Base-by-base conservation (phyloP, 129 eudicot species). In the Kitagawia praeruptora region DNA sequence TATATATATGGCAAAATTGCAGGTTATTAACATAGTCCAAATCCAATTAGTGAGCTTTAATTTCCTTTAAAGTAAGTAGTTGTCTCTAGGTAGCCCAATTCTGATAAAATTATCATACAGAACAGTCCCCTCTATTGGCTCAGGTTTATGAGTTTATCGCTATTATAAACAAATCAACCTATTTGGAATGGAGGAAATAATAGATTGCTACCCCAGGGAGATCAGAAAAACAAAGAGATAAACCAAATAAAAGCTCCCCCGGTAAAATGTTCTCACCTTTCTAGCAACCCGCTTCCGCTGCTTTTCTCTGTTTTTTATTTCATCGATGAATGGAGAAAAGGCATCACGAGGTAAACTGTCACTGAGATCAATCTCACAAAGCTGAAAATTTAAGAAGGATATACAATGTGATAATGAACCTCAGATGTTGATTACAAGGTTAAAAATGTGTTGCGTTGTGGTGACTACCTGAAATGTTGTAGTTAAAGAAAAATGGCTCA, bases 401-500 rank as follows among this genome's bases (percentile, higher is more conserved):
- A 28, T 27, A 12, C 9, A 15, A 74, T 40, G 9, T 54, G 21
- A 77, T 66, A 31, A 83, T 25, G 70, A 40, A 88, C 18, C 79
- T 28, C 19, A 53, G 4, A 40, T 58, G 41, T 67, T 14, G 41
- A 28, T 28, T 28, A 13, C 73, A 67, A 66, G 71, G 41, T 67
- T 5, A 14, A 67, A 66, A 31, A 13, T 27, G 41, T 66, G 23
- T 58, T 4, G 16, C 42, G 7, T 5, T 28, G 6, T 21, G 34
- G 18, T 44, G 63, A 41, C 44, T 83, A 90, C 98, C 98, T 95
- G 94, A 89, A 92, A 92, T 63, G 97, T 89, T 76, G 98, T 90
- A 66, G 98, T 92, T 76, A 95, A 85, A 78, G 97, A 86, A 83
- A 95, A 88, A 85, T 95, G 98, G 82, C 98, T 95, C 82, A 95